These are phyloP conservation scores for Wickerhamiella musiphila DNA, from an alignment of 805 yeast species.

Conservation along the genomic window DNA sequence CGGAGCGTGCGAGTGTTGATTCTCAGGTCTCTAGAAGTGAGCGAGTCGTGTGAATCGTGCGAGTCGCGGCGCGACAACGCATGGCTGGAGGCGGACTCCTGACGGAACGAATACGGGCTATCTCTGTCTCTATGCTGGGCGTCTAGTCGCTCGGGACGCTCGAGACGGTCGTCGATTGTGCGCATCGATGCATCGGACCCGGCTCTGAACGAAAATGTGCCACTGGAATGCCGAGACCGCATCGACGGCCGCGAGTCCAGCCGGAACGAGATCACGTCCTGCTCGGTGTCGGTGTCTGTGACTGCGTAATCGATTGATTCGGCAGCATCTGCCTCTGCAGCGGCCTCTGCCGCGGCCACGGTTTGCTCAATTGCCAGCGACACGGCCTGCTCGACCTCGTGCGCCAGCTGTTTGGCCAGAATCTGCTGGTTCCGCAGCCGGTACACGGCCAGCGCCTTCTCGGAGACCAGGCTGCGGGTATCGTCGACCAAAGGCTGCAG, in stretches of 20 bases:
- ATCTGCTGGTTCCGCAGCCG: constrained; percentile 6
- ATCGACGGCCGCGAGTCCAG: no score
- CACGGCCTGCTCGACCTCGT: constrained; percentile 12
- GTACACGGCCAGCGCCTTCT: constrained; percentile 6
- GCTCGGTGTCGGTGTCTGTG: background rate
- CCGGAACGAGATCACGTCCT: background rate
- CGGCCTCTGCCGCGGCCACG: constrained; percentile 11
- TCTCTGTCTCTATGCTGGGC: background rate
- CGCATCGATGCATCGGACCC: no score
- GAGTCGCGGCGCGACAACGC: no score
- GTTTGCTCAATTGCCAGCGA: constrained; percentile 11
- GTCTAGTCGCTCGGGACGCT: background rate
- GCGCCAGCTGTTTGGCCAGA: constrained; percentile 10
- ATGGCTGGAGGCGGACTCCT: no score
- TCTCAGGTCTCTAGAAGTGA: no score
- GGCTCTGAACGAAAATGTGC: no score
- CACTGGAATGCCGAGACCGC: no score
- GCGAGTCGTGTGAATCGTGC: no score
- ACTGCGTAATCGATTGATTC: background rate
- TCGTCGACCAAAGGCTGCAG: constrained; percentile 2
- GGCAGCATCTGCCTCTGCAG: constrained; percentile 5
- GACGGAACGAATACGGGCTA: no score
- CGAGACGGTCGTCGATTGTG: no score
- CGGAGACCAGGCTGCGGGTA: constrained; percentile 2
- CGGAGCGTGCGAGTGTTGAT: no score